A percentile compares a stretch with the other conserved stretches of the same genome.
These are phyloP conservation scores for Globisporangium spinosum DNA, from an alignment of 352 stramenopile species.

Conservation along the genomic window DNA sequence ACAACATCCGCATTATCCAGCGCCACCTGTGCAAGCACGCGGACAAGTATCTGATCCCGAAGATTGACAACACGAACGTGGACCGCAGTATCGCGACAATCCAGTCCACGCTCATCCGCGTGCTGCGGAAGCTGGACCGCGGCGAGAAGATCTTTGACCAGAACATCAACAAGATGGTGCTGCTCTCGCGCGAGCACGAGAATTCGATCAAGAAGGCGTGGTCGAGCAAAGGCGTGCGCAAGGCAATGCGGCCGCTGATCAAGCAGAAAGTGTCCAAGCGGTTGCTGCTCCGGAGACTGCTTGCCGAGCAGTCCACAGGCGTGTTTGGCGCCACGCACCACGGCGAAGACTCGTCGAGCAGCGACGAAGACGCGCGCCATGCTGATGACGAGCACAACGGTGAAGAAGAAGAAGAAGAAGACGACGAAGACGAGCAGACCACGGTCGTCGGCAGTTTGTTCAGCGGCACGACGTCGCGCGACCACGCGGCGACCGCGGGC, in stretches of 20 bases:
- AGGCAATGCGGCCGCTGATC: slow-evolving; percentile 80
- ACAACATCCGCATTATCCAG: slow-evolving; percentile 90
- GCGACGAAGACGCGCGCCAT: slow-evolving; percentile 62
- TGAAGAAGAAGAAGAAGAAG: slow-evolving; percentile 34
- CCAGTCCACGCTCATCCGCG: slow-evolving; percentile 79
- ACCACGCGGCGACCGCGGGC: slow-evolving; percentile 29
- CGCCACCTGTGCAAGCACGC: slow-evolving; percentile 82
- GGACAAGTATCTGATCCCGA: slow-evolving; percentile 82
- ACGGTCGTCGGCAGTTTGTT: slow-evolving; percentile 77
- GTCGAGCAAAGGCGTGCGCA: slow-evolving; percentile 83
- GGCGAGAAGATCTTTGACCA: slow-evolving; percentile 72
- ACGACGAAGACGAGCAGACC: slow-evolving; percentile 67
- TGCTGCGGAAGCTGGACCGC: slow-evolving; percentile 74
- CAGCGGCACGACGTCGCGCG: slow-evolving; percentile 57
- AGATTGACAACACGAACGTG: slow-evolving; percentile 89
- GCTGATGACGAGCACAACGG: slow-evolving; percentile 37
- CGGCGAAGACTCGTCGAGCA: slow-evolving; percentile 69
- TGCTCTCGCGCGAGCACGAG: slow-evolving; percentile 83
- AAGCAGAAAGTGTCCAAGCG: slow-evolving; percentile 87
- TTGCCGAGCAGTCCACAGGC: slow-evolving; percentile 64
- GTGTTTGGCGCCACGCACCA: slow-evolving; percentile 30
- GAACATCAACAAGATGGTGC: slow-evolving; percentile 79
- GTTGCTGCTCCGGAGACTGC: slow-evolving; percentile 63
- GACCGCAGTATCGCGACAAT: slow-evolving; percentile 84
- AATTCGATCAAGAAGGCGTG: slow-evolving; percentile 87